These are phyloP conservation scores for Macrolepiota albuminosa DNA, from an alignment of 768 basidiomycete species.

Conservation along the genomic window DNA sequence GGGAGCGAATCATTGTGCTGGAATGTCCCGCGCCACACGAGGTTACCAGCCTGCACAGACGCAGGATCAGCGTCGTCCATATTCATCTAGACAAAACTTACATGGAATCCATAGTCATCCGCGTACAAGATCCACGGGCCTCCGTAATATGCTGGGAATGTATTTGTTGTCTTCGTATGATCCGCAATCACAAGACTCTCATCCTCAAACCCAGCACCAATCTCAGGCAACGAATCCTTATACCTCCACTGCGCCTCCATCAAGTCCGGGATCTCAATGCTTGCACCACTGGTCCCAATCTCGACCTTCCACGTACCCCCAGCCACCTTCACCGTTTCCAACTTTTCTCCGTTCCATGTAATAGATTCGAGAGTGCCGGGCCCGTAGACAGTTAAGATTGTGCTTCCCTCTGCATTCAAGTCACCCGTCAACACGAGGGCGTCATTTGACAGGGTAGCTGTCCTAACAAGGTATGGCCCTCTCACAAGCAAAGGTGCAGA, in stretches of 20 bases:
- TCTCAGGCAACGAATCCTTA: constrained; percentile 13
- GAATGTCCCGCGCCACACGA: constrained; percentile 15
- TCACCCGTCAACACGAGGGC: constrained; percentile 13
- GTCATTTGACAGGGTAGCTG: constrained; percentile 3
- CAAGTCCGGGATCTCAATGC: constrained; percentile 8
- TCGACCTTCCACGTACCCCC: constrained; percentile 6
- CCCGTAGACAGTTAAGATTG: constrained; percentile 11
- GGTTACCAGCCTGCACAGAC: constrained; percentile 10
- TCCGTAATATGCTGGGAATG: constrained; percentile 14
- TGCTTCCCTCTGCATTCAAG: neutral
- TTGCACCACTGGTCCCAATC: neutral
- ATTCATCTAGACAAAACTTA: neutral
- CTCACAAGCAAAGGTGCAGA: constrained; percentile 10
- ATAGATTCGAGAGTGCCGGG: constrained; percentile 4
- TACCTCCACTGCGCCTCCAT: constrained; percentile 12
- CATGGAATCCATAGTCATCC: constrained; percentile 17
- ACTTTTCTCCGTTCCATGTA: constrained; percentile 11
- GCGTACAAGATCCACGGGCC: constrained; percentile 17
- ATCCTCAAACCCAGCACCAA: constrained; percentile 6
- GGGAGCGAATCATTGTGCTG: constrained; percentile 6
- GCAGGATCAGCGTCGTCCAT: neutral
- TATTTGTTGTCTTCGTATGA: constrained; percentile 13
- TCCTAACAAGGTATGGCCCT: constrained; percentile 14
- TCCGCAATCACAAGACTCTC: constrained; percentile 7
- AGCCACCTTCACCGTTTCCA: neutral